phyloP scores from a whole-genome alignment of 2,329 filamentous ascomycete genomes.

The Aspergillus sp. region DNA sequence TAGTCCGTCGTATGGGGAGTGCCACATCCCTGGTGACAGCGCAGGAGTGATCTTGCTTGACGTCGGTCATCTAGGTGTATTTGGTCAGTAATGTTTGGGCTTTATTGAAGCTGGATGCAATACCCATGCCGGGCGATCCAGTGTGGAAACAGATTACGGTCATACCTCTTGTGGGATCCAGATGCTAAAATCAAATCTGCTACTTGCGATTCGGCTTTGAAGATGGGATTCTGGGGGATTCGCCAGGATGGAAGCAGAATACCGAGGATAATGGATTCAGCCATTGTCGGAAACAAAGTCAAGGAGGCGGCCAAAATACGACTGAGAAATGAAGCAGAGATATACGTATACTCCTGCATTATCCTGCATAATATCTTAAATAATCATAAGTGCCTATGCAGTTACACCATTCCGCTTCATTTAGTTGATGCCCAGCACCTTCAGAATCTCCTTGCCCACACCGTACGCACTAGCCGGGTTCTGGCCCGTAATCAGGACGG shows the following conservation, averaged over 20 bases:
- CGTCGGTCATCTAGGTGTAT: slow-evolving; percentile 32
- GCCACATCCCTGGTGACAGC: slow-evolving; percentile 59
- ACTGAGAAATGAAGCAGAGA: too few species aligned
- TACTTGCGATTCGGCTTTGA: slow-evolving; percentile 52
- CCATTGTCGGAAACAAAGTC: background rate
- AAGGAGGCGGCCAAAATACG: too few species aligned
- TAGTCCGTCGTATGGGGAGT: slow-evolving; percentile 63
- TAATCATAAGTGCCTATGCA: too few species aligned
- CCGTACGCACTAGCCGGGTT: slow-evolving; percentile 39
- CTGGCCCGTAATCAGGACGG: slow-evolving; percentile 40
- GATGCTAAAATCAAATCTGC: slow-evolving; percentile 50
- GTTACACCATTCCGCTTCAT: background rate
- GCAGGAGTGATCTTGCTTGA: slow-evolving; percentile 54
- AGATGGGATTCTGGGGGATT: slow-evolving; percentile 52
- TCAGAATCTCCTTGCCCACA: slow-evolving; percentile 37
- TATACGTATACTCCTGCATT: too few species aligned
- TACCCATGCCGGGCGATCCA: slow-evolving; percentile 50
- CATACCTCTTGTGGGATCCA: slow-evolving; percentile 51
- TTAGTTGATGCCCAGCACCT: slow-evolving; percentile 15
- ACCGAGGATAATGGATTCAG: background rate
- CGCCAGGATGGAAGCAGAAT: slow-evolving; percentile 8
- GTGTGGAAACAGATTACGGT: slow-evolving; percentile 60
- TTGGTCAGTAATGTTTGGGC: too few species aligned
- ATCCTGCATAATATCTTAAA: too few species aligned
- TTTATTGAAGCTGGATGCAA: slow-evolving; percentile 58